Percentiles rank a stretch among this genome's conserved stretches.
Evolutionary conservation across 176 grass and related monocot genomes (phyloP).

Genomic region (Oryza nivara): DNA sequence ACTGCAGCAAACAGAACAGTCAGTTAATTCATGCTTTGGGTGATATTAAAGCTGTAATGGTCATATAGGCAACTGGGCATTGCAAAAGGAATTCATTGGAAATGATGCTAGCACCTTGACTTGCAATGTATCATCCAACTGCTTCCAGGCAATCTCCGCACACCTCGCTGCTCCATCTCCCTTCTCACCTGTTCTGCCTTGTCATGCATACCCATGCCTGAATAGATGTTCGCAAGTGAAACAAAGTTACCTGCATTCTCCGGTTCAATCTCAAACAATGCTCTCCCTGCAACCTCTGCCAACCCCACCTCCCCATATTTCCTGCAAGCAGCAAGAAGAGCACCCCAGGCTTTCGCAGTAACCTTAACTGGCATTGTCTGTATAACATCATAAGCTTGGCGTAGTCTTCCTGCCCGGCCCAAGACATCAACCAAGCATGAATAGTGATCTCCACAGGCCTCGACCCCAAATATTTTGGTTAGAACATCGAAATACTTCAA

Average conservation of each 20-base stretch:
- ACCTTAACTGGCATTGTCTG: conserved; percentile 59
- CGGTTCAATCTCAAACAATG: conserved; percentile 69
- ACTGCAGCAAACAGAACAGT: conserved; percentile 27
- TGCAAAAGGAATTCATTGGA: background rate
- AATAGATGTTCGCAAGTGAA: conserved; percentile 64
- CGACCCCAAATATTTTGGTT: conserved; percentile 45
- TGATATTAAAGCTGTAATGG: background rate
- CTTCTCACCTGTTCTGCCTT: conserved; percentile 57
- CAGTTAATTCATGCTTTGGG: background rate
- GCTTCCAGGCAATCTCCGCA: conserved; percentile 50
- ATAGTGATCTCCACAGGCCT: conserved; percentile 60
- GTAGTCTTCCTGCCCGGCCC: conserved; percentile 63
- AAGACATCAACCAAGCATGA: conserved; percentile 76
- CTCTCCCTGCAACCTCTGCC: conserved; percentile 59
- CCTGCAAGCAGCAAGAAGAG: conserved; percentile 73
- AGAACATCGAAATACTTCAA: conserved; percentile 65
- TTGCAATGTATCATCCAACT: conserved; percentile 63
- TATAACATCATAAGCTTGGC: conserved; percentile 65
- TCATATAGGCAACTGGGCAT: background rate
- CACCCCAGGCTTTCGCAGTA: conserved; percentile 72
- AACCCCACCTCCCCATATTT: conserved; percentile 61
- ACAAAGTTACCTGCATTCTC: conserved; percentile 77
- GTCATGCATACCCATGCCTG: conserved; percentile 55
- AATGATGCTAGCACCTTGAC: conserved; percentile 28
- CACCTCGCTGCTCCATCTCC: conserved; percentile 62